Evolutionary conservation across 441 rosid species (phyloP), one percentile per base, ranked within the genome.

Genomic region (Pelargonium australe): DNA sequence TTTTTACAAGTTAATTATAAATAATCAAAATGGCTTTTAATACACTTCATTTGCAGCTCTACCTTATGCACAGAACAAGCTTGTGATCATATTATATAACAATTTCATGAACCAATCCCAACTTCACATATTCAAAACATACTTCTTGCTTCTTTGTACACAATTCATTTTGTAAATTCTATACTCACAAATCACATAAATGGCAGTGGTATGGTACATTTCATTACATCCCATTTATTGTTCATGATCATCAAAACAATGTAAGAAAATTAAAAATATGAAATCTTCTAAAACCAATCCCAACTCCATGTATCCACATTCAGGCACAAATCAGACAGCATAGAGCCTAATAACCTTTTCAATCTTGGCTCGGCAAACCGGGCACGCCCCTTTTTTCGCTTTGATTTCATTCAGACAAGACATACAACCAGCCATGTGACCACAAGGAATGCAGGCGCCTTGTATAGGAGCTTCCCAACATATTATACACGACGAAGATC

Each of bases 391-490:
- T 43, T 85, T 85, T 77, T 80, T 82, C 69, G 78, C 74, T 62
- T 80, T 79, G 69, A 87, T 80, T 72, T 85, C 82, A 4, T 55
- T 79, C 76, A 87, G 67, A 77, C 89, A 87, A 45, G 81, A 67
- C 86, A 85, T 84, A 76, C 89, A 87, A 49, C 89, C 88, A 2
- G 85, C 87, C 92, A 87, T 87, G 77, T 87, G 92, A 72, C 92
- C 92, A 0, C 92, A 87, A 3, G 89, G 92, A 28, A 83, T 73
- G 65, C 87, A 87, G 0, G 89, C 92, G 62, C 88, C 89, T 72
- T 87, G 76, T 20, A 81, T 63, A 0, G 87, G 87, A 70, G 85
- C 86, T 73, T 85, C 89, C 89, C 86, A 84, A 72, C 92, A 87
- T 74, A 87, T 79, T 45, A 81, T 68, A 63, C 92, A 87, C 1